These are phyloP conservation scores for Somion occarium DNA, from an alignment of 1,284 basidiomycete genomes.

Conservation along the genomic window DNA sequence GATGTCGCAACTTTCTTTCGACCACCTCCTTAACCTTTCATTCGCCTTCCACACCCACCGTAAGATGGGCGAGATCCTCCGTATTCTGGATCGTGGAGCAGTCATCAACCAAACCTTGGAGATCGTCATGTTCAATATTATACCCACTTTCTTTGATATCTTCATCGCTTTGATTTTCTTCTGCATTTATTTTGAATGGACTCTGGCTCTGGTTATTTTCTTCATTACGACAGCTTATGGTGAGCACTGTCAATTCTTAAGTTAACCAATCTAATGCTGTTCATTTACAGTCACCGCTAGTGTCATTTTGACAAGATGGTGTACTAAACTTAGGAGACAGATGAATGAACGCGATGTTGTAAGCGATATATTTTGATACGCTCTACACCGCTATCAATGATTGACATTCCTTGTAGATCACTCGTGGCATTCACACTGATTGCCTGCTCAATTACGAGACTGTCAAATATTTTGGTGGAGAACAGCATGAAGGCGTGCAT, in stretches of 20 bases:
- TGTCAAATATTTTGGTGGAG: conserved; percentile 83
- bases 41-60: conserved; percentile 81
- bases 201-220: conserved; percentile 66
- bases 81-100: conserved; percentile 62
- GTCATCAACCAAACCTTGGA: conserved; percentile 47
- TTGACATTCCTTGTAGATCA: conserved; percentile 36
- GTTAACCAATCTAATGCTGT: too few relatives aligned
- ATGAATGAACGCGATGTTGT: conserved; percentile 78
- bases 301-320: conserved; percentile 64
- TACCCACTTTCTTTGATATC: conserved; percentile 80
- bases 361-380: conserved; percentile 20
- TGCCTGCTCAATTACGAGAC: conserved; percentile 80
- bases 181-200: conserved; percentile 61
- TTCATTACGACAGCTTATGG: conserved; percentile 74
- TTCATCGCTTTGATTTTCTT: conserved; percentile 64
- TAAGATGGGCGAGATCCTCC: conserved; percentile 61
- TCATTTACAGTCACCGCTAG: conserved; percentile 50
- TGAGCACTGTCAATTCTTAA: conserved; percentile 35
- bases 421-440: conserved; percentile 77
- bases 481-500: conserved; percentile 72
- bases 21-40: conserved; percentile 77
- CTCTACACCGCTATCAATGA: conserved; percentile 1
- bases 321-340: conserved; percentile 63
- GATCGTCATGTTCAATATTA: conserved; percentile 68
- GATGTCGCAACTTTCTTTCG: conserved; percentile 77